Conservation (phyloP, 805 yeast genomes). For the Kazachstania bromeliacearum region DNA sequence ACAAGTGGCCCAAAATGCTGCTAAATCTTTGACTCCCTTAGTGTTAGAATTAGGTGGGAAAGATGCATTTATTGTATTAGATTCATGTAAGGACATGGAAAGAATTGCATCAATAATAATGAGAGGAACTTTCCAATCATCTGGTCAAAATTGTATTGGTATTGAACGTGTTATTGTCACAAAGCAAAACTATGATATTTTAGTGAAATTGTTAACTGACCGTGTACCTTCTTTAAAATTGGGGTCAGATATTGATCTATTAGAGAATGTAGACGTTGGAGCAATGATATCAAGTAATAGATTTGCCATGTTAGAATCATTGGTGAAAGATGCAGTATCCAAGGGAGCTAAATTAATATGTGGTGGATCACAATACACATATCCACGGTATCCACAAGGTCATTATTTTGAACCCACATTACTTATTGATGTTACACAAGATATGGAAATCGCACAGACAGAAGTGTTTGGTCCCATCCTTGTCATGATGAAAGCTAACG, state of each 20-base stretch:
- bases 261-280: conserved; percentile 81
- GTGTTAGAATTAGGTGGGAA: conserved; percentile 97
- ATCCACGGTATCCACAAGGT: conserved; percentile 93
- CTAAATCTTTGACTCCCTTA: conserved; percentile 82
- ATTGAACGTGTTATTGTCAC: conserved; percentile 87
- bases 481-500: conserved; percentile 63
- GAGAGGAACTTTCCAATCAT: conserved; percentile 94
- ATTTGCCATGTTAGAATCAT: conserved; percentile 54
- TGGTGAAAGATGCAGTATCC: conserved; percentile 63
- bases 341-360: conserved; percentile 71
- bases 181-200: conserved; percentile 52
- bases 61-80: conserved; percentile 82
- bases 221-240: conserved; percentile 53
- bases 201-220: conserved; percentile 46
- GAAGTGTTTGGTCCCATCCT: conserved; percentile 95
- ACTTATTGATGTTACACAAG: conserved; percentile 66
- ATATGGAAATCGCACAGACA: conserved; percentile 71
- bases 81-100: conserved; percentile 50
- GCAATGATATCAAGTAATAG: conserved; percentile 81
- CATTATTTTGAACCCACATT: conserved; percentile 89
- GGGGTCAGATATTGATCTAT: conserved; percentile 87
- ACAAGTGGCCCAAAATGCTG: conserved; percentile 72
- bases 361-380: conserved; percentile 76
- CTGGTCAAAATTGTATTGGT: conserved; percentile 98
- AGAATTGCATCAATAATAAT: conserved; percentile 68